Base-by-base conservation (phyloP, 257 asterid species). In the Misopates orontium region DNA sequence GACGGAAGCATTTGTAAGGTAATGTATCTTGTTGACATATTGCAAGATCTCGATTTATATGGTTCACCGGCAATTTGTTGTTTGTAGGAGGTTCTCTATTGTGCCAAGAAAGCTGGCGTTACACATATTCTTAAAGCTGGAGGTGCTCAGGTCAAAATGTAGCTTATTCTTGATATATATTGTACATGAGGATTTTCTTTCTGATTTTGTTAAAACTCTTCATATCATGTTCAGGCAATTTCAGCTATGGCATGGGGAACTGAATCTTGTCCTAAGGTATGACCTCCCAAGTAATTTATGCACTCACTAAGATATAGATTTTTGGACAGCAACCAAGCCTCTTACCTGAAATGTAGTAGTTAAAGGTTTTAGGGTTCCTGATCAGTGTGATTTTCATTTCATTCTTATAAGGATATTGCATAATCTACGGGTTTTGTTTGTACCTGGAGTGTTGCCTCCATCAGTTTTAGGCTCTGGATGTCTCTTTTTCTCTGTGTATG, bases 161-260 rank as follows among this genome's bases (percentile, higher is more conserved):
- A 12, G 55, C 52, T 56, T 62, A 47, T 31, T 39, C 50, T 49
- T n/a, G 5, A 7, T 49, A 12, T 51, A 15, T 32, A 40, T 56
- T 52, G 65, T 64, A 22, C 60, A 23, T 49, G 36, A 41, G 69
- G 69, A 58, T 22, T 47, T 21, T 55, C 47, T 62, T 24, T 63
- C 17, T 71, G 23, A 52, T 23, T 23, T 24, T 69, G 8, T 66
- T 63, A 42, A 73, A 60, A 31, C 42, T 71, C 61, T 60, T 19
- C 10, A 36, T 17, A 62, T 67, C 44, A 18, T 64, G 45, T 71
- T 57, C 79, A 92, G 97, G 97, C 99, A 68, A 88, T 93, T 78
- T 85, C 96, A 72, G 99, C 97, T 24, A 90, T 93, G 97, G 98
- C 98, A 32, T 93, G 98, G 98, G 98, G 98, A 66, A 93, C 96